Evolutionary conservation across 345 rosid genomes (phyloP).

Genomic region (Atalantia buxifolia): DNA sequence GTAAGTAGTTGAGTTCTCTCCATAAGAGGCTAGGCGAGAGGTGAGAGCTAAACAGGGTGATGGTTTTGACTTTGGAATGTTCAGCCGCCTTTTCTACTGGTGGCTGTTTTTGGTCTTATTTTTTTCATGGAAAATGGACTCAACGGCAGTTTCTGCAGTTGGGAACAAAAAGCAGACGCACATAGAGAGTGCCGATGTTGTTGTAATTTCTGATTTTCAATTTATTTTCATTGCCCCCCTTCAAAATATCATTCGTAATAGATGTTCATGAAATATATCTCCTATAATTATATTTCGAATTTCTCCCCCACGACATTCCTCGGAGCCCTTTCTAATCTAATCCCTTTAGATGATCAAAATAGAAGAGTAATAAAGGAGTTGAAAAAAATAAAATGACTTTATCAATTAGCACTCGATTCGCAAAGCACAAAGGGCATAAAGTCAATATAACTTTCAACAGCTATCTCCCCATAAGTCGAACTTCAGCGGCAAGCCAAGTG

Average conservation of each 20-base stretch:
- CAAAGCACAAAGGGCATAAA: too few relatives aligned
- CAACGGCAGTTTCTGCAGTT: slow-evolving; percentile 7
- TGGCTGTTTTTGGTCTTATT: neutral
- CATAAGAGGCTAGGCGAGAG: neutral
- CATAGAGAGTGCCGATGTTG: neutral
- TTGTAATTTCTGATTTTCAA: neutral
- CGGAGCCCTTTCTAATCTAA: neutral
- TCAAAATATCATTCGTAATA: neutral
- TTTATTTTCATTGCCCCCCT: neutral
- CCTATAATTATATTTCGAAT: neutral
- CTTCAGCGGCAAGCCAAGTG: too few relatives aligned
- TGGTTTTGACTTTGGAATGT: slow-evolving; percentile 1
- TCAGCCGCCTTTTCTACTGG: slow-evolving; percentile 2
- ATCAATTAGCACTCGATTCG: too few relatives aligned
- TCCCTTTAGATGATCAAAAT: too few relatives aligned
- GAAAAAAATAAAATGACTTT: too few relatives aligned
- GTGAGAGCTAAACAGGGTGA: neutral
- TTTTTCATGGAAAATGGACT: slow-evolving; percentile 14
- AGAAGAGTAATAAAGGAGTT: too few relatives aligned
- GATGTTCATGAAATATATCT: neutral
- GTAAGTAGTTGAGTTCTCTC: neutral
- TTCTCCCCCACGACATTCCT: neutral
- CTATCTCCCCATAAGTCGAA: too few relatives aligned
- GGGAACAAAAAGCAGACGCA: neutral
- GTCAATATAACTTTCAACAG: too few relatives aligned